Evolutionary conservation across 2,329 filamentous ascomycete species (phyloP).

Genomic region (Fusarium torulosum): DNA sequence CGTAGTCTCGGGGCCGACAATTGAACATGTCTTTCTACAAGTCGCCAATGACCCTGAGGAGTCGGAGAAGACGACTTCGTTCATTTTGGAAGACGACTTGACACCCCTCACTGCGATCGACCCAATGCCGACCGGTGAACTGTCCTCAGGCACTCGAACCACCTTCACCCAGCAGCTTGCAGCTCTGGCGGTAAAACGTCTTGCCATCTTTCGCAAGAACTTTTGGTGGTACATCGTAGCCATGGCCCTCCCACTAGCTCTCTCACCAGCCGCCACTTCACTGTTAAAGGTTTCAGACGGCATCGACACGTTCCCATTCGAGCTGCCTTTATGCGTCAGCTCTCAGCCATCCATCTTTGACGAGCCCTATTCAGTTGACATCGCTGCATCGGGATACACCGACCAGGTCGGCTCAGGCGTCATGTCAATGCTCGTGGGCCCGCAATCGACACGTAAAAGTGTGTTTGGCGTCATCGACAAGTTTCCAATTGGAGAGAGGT

Average conservation of each 20-base stretch:
- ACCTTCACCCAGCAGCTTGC: not conserved
- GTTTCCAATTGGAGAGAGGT: not conserved
- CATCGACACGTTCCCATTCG: not conserved
- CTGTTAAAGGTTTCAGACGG: not conserved
- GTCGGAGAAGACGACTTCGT: slow-evolving; percentile 28
- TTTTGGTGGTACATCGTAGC: not conserved
- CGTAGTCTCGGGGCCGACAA: slow-evolving; percentile 49
- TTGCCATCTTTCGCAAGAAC: not conserved
- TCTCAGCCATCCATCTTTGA: not conserved
- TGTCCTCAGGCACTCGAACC: not conserved
- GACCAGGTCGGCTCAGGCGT: not conserved
- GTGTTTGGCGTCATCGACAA: not conserved
- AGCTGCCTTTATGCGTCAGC: not conserved
- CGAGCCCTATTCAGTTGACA: not conserved
- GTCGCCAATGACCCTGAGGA: slow-evolving; percentile 42
- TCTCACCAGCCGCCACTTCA: not conserved
- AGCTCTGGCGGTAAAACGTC: not conserved
- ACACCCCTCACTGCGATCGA: slow-evolving; percentile 24
- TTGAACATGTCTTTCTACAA: slow-evolving; percentile 53
- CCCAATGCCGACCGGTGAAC: not conserved
- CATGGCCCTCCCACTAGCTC: not conserved
- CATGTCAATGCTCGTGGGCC: not conserved
- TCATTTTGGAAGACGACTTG: slow-evolving; percentile 22
- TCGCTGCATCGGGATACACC: not conserved
- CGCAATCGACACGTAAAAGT: not conserved